These are phyloP conservation scores for Ophiosphaerella narmari DNA, from an alignment of 2,329 filamentous ascomycete species.

Conservation along the genomic window DNA sequence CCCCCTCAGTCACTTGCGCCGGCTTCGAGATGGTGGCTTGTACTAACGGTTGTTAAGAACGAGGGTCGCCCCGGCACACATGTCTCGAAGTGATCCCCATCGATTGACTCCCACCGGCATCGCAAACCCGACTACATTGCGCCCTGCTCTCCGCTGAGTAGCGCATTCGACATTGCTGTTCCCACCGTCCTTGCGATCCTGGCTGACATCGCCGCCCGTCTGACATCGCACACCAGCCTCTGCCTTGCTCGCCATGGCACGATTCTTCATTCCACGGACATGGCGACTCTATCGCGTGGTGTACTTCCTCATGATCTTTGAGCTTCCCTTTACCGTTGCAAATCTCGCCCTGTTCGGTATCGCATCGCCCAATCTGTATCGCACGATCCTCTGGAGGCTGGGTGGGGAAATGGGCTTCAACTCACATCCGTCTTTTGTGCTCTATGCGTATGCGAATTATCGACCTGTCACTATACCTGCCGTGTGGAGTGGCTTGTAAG, in stretches of 20 bases:
- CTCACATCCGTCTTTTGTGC: slow-evolving; percentile 69
- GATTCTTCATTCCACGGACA: slow-evolving; percentile 59
- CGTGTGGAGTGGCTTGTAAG: slow-evolving; percentile 75
- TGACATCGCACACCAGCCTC: slow-evolving; percentile 6
- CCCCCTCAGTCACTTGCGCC: slow-evolving; percentile 19
- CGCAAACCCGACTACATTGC: slow-evolving; percentile 5
- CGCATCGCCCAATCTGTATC: slow-evolving; percentile 73
- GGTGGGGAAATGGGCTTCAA: slow-evolving; percentile 74
- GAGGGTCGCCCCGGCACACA: slow-evolving; percentile 19
- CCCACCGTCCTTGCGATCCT: slow-evolving; percentile 6
- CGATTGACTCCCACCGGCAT: slow-evolving; percentile 3
- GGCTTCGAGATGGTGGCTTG: slow-evolving; percentile 18
- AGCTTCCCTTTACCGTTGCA: slow-evolving; percentile 68
- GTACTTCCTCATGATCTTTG: slow-evolving; percentile 64
- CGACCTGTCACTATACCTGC: slow-evolving; percentile 65
- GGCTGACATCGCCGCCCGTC: slow-evolving; percentile 7
- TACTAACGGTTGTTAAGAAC: slow-evolving; percentile 30
- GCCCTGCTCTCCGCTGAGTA: slow-evolving; percentile 6
- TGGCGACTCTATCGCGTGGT: slow-evolving; percentile 60
- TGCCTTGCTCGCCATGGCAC: slow-evolving; percentile 21
- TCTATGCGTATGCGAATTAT: slow-evolving; percentile 77
- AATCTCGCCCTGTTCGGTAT: slow-evolving; percentile 73
- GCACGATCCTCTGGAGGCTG: slow-evolving; percentile 73
- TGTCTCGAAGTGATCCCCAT: not conserved
- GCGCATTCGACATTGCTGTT: slow-evolving; percentile 9